phyloP scores from a whole-genome alignment of 2,329 filamentous ascomycete species.

The Claviceps humidiphila region DNA sequence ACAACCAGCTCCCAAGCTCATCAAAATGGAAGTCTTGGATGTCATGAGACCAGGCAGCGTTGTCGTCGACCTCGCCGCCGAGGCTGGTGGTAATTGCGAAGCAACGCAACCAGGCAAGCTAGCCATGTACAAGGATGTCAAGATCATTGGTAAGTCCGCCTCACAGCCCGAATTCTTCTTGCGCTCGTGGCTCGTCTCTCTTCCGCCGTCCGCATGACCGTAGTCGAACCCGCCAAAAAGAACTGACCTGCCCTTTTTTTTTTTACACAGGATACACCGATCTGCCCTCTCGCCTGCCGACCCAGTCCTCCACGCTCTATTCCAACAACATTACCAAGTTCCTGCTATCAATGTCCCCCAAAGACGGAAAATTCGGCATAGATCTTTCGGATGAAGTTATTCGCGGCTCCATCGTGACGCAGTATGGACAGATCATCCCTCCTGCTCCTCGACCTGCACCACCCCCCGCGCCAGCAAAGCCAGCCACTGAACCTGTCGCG shows the following conservation, averaged over 20 bases:
- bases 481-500: conserved; percentile 30
- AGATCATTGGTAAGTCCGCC: conserved; percentile 55
- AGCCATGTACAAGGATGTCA: conserved; percentile 60
- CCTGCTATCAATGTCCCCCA: conserved; percentile 65
- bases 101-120: conserved; percentile 64
- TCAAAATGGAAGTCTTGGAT: conserved; percentile 65
- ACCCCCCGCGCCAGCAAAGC: conserved; percentile 35
- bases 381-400: conserved; percentile 78
- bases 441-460: conserved; percentile 56
- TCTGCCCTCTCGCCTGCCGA: conserved; percentile 72
- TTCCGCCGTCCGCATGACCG: neutral
- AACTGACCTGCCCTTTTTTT: neutral
- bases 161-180: neutral
- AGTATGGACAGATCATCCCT: conserved; percentile 63
- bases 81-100: conserved; percentile 81
- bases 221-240: neutral
- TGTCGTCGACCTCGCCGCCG: conserved; percentile 75
- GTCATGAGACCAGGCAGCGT: conserved; percentile 87
- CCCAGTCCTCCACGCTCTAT: conserved; percentile 80
- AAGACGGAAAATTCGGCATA: conserved; percentile 66
- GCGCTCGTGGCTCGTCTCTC: neutral
- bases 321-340: conserved; percentile 92
- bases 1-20: conserved; percentile 67
- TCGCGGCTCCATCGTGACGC: conserved; percentile 69
- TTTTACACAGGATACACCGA: conserved; percentile 58